phyloP scores from a whole-genome alignment of 2,329 filamentous ascomycete genomes.

The Knufia fluminis region DNA sequence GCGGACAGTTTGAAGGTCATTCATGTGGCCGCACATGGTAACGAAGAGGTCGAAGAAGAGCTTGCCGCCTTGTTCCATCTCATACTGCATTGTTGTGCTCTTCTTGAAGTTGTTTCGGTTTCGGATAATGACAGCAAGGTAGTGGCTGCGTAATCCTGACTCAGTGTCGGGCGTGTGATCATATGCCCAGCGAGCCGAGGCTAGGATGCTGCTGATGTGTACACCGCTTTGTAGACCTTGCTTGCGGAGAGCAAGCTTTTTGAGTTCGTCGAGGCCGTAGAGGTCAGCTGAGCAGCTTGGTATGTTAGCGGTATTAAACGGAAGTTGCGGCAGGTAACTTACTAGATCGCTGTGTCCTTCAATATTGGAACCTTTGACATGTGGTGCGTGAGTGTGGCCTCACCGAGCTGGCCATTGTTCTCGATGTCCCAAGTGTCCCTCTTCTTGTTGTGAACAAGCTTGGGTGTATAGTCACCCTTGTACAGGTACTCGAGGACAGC shows the following conservation, averaged over 20 bases:
- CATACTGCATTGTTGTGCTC: constrained; percentile 88
- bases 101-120: constrained; percentile 82
- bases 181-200: constrained; percentile 84
- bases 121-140: constrained; percentile 84
- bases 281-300: constrained; percentile 65
- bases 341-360: constrained; percentile 83
- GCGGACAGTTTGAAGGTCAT: constrained; percentile 23
- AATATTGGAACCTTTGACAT: constrained; percentile 59
- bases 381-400: constrained; percentile 59
- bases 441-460: constrained; percentile 71
- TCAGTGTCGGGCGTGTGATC: constrained; percentile 80
- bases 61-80: constrained; percentile 82
- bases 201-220: constrained; percentile 72
- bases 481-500: constrained; percentile 85
- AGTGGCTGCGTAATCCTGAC: constrained; percentile 84
- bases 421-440: constrained; percentile 77
- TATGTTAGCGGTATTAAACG: constrained; percentile 14
- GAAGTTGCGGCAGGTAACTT: constrained; percentile 22
- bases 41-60: constrained; percentile 93
- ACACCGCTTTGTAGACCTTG: constrained; percentile 81
- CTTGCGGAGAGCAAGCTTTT: constrained; percentile 75
- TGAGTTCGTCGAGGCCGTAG: constrained; percentile 74
- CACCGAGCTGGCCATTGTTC: constrained; percentile 40
- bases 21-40: constrained; percentile 61
- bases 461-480: constrained; percentile 87